Base-by-base conservation (phyloP, 2,329 filamentous ascomycete species). In the Aspergillus floridensis region DNA sequence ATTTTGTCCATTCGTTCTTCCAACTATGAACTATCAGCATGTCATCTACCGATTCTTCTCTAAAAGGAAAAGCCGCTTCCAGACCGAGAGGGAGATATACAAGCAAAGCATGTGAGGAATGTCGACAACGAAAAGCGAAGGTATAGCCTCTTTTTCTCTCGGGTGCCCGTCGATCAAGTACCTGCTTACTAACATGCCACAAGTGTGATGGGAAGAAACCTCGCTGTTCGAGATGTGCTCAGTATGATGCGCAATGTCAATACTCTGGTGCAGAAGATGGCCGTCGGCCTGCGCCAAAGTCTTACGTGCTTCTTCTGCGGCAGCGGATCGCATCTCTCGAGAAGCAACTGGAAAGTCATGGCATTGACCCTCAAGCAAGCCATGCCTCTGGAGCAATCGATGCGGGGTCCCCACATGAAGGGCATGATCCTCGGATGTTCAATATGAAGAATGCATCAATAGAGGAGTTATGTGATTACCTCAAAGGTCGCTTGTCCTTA, bases 81-180 rank as follows among this genome's bases (percentile, higher is more conserved):
- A 56, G 26, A 41, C 11, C 49, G 2, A 56, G 61, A 16, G 63
- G 68, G 31, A 70, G 67, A 47, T 69, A 70, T 60, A 70, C 65
- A 2, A 68, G 66, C 19, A 70, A 70, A 38, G 75, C 75, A 3
- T 77, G 75, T 49, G 70, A 77, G 53, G 70, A 72, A 61, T 77
- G 75, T 56, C 73, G 74, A 5, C 70, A 73, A 21, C 70, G 74
- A 31, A 65, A 73, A 54, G 70, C 72, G 22, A 76, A 77, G 70
- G 75, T 75, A 59, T 65, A 35, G 14, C 35, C 53, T 21, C 12
- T 3, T 22, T 22, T 24, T 5, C 8, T 49, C 21, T 11, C 4
- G 26, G 26, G 26, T 38, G 46, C 29, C n/a, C 16, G 11, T n/a
- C 41, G n/a, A 38, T 12, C 16, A 29, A 16, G 2, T 11, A 5